Evolutionary conservation across 139 green algal species (phyloP), one percentile per base, ranked within the genome.

Genomic region (Picochlorum sp.): DNA sequence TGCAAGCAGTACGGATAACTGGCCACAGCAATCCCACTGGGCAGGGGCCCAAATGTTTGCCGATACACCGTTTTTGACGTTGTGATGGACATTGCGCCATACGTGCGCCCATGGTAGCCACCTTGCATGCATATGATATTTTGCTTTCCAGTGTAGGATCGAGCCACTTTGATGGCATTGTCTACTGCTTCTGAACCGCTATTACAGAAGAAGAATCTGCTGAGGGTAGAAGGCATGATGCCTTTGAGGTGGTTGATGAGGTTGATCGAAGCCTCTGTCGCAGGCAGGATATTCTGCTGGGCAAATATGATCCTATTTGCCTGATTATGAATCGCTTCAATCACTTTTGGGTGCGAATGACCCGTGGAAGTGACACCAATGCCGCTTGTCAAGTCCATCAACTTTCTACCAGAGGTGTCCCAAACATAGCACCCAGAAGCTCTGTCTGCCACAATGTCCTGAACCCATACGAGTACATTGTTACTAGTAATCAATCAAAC

Each of bases 1-100:
- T 92, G 85, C 51, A 95, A 76, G 81, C 86, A 94, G 78, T 91
- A 87, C 20, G 88, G 88, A 76, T 90, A 95, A 1, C 79, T 84
- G 9, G 84, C 81, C 3, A 83, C 69, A 49, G 78, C 64, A 24
- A 83, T 73, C 2, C 77, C 76, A 6, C 86, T 80, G 69, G 89
- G 82, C 16, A 90, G 65, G 0, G 88, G 88, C 1, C 69, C 85
- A 69, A 95, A 93, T 45, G 74, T 71, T 37, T 81, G 76, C 3
- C 81, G 69, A 73, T 90, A 90, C 26, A 87, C 71, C 0, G 77
- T 84, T 74, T 95, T 95, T 65, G 74, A 85, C 52, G 65, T 86
- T 2, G 88, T 95, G 9, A 92, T 61, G 0, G 85, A 66, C 86
- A 95, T 92, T 14, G 82, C 68, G 13, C 84, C 88, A n/a, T 85